phyloP scores from a whole-genome alignment of 208 protist species.

The Crithidia fasciculata region DNA sequence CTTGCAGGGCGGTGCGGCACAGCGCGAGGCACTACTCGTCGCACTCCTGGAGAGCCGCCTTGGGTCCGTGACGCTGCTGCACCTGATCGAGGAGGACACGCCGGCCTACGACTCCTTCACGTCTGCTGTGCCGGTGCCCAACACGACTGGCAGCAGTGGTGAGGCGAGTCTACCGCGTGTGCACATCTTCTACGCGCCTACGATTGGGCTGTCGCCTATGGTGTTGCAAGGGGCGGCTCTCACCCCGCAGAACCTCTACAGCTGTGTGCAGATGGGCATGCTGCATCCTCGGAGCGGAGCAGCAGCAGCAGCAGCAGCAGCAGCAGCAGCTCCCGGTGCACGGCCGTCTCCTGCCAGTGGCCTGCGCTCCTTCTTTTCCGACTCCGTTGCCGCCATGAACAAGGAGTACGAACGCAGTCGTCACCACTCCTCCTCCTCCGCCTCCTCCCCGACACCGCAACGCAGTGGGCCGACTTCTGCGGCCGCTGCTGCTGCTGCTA shows the following conservation, averaged over 20 bases:
- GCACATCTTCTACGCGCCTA: slow-evolving; percentile 53
- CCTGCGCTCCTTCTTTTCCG: slow-evolving; percentile 24
- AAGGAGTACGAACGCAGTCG: slow-evolving; percentile 27
- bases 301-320: too few relatives aligned
- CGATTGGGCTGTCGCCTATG: slow-evolving; percentile 21
- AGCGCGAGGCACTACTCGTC: slow-evolving; percentile 51
- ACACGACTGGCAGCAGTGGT: background rate
- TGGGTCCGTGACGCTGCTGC: slow-evolving; percentile 36
- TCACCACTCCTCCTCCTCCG: background rate
- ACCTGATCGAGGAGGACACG: slow-evolving; percentile 59
- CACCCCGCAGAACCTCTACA: slow-evolving; percentile 43
- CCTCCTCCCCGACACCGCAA: background rate
- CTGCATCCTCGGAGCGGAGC: background rate
- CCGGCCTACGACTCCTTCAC: slow-evolving; percentile 52
- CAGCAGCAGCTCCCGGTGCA: background rate
- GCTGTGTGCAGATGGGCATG: slow-evolving; percentile 35
- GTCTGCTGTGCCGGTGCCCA: slow-evolving; percentile 32
- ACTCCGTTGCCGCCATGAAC: slow-evolving; percentile 35
- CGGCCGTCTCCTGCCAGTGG: background rate
- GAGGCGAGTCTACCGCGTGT: slow-evolving; percentile 39
- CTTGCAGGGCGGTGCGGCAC: slow-evolving; percentile 42
- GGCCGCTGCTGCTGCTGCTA: background rate
- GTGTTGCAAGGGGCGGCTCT: slow-evolving; percentile 42
- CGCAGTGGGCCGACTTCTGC: background rate
- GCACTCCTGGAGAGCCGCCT: slow-evolving; percentile 46